Evolutionary conservation across 2,329 filamentous ascomycete species (phyloP).

Genomic region (Plenodomus tracheiphilus): DNA sequence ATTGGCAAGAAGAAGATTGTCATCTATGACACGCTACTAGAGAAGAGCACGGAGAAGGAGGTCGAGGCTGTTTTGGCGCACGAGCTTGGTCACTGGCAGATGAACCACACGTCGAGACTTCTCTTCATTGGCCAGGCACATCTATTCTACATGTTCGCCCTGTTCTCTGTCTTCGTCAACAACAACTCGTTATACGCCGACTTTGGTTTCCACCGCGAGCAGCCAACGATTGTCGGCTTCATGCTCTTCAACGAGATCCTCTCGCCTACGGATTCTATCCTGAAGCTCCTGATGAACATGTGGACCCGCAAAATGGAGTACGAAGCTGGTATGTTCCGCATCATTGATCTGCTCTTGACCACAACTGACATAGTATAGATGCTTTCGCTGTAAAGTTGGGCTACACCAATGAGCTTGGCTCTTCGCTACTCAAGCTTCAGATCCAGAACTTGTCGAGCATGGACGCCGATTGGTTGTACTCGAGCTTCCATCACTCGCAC

Average conservation of each 20-base stretch:
- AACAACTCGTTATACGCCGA: conserved; percentile 87
- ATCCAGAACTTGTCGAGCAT: conserved; percentile 98
- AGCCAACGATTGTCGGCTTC: conserved; percentile 95
- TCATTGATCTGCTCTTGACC: conserved; percentile 7
- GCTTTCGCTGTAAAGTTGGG: conserved; percentile 84
- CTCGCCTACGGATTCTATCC: conserved; percentile 87
- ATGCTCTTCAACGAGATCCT: conserved; percentile 97
- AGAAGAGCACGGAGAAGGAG: conserved; percentile 90
- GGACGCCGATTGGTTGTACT: conserved; percentile 98
- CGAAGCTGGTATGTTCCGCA: conserved; percentile 67
- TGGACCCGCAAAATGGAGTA: conserved; percentile 95
- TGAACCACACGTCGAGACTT: conserved; percentile 90
- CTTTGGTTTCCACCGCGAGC: conserved; percentile 82
- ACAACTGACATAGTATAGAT: conserved; percentile 55
- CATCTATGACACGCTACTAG: conserved; percentile 96
- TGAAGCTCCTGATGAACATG: conserved; percentile 95
- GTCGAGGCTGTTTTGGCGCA: conserved; percentile 94
- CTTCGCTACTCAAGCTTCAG: conserved; percentile 93
- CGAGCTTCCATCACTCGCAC: conserved; percentile 97
- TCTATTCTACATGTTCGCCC: conserved; percentile 92
- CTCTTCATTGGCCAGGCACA: conserved; percentile 82
- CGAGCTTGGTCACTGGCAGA: conserved; percentile 95
- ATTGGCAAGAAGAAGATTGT: conserved; percentile 93
- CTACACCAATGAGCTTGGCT: conserved; percentile 79
- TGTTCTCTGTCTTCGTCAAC: conserved; percentile 97